Evolutionary conservation across 1,284 basidiomycete species (phyloP).

Genomic region (Apiotrichum brassicae): DNA sequence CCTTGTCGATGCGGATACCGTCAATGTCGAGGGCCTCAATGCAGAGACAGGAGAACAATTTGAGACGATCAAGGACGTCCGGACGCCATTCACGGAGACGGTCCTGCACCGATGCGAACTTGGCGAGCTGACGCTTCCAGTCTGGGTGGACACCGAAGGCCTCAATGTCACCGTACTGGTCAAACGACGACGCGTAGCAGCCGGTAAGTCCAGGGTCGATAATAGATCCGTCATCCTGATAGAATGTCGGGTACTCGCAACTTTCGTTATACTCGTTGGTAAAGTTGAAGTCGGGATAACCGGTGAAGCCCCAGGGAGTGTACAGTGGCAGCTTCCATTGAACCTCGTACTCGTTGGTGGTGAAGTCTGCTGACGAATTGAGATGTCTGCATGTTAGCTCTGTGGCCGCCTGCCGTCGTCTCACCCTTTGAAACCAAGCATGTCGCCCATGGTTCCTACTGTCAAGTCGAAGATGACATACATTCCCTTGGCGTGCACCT

Average conservation of each 20-base stretch:
- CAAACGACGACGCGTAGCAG: conserved; percentile 74
- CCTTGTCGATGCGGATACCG: conserved; percentile 88
- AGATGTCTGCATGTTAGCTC: conserved; percentile 11
- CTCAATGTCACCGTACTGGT: conserved; percentile 90
- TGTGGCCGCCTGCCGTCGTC: conserved; percentile 10
- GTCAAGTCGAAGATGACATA: conserved; percentile 88
- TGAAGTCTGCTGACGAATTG: conserved; percentile 73
- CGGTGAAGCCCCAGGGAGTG: conserved; percentile 72
- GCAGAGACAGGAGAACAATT: conserved; percentile 71
- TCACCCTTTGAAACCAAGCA: conserved; percentile 74
- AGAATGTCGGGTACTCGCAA: conserved; percentile 70
- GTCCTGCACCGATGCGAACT: conserved; percentile 90
- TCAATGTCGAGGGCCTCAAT: conserved; percentile 81
- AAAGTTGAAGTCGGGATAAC: conserved; percentile 70
- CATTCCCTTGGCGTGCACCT: conserved; percentile 72
- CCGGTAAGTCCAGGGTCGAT: conserved; percentile 58
- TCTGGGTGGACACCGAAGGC: conserved; percentile 81
- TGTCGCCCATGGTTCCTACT: conserved; percentile 80
- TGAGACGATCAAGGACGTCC: conserved; percentile 65
- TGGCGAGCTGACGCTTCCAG: conserved; percentile 80
- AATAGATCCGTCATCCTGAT: conserved; percentile 63
- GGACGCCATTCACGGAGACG: conserved; percentile 83
- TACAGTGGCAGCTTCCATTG: conserved; percentile 71
- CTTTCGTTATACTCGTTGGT: conserved; percentile 57
- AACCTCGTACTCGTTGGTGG: conserved; percentile 62